These are phyloP conservation scores for Malassezia sp. DNA, from an alignment of 1,284 basidiomycete genomes.

Conservation along the genomic window DNA sequence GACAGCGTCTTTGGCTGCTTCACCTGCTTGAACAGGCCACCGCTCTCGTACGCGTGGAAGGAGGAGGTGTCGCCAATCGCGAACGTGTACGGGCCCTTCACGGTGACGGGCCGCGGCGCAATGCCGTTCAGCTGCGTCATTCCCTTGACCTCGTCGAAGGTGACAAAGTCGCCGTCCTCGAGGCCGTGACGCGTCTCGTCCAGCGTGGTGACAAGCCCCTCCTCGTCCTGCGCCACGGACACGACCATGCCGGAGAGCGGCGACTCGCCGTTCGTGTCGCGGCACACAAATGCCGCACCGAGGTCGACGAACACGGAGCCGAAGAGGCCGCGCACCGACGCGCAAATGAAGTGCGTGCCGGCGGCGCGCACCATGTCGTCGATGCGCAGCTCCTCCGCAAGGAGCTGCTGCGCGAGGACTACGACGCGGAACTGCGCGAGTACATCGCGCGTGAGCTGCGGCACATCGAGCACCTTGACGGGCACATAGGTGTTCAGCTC, in stretches of 20 bases:
- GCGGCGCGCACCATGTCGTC: conserved; percentile 59
- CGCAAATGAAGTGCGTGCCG: conserved; percentile 79
- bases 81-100: conserved; percentile 58
- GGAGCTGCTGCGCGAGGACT: conserved; percentile 68
- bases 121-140: conserved; percentile 83
- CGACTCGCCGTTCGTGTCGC: conserved; percentile 89
- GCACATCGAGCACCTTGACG: conserved; percentile 56
- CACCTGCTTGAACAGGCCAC: conserved; percentile 94
- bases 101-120: conserved; percentile 78
- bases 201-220: conserved; percentile 86
- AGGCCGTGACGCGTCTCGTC: conserved; percentile 96
- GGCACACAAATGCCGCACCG: conserved; percentile 81
- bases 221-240: conserved; percentile 54
- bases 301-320: conserved; percentile 96
- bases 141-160: conserved; percentile 92
- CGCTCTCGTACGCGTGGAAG: conserved; percentile 64
- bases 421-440: conserved; percentile 54
- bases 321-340: conserved; percentile 87
- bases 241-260: conserved; percentile 91
- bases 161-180: conserved; percentile 94
- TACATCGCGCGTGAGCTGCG: conserved; percentile 25
- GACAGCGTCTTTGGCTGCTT: conserved; percentile 92
- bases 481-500: conserved; percentile 96
- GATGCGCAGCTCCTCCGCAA: conserved; percentile 79
- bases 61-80: conserved; percentile 45